Percentiles rank a stretch among this genome's conserved stretches.
phyloP scores from a whole-genome alignment of 2,329 filamentous ascomycete genomes.

The Paramyrothecium sp. region DNA sequence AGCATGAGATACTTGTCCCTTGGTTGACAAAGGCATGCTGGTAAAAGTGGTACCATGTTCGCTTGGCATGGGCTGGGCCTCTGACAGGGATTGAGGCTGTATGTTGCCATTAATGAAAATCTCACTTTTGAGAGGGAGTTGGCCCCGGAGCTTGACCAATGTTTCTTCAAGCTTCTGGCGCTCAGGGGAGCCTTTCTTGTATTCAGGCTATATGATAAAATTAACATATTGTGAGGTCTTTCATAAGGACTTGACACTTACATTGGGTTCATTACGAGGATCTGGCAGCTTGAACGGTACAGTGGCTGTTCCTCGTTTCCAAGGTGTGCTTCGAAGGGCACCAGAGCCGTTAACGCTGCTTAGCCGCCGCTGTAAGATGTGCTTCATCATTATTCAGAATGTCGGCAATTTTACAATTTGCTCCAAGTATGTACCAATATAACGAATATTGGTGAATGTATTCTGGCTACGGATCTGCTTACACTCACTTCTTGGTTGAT shows the following conservation, averaged over 20 bases:
- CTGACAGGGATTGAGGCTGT: conserved; percentile 20
- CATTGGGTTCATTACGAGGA: conserved; percentile 19
- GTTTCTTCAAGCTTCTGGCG: conserved; percentile 25
- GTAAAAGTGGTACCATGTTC: conserved; percentile 32
- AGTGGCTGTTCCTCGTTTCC: conserved; percentile 19
- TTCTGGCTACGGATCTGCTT: too few relatives aligned
- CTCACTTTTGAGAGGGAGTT: conserved; percentile 28
- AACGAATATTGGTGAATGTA: too few relatives aligned
- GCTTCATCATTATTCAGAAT: too few relatives aligned
- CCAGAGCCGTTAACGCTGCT: too few relatives aligned
- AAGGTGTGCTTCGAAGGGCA: too few relatives aligned
- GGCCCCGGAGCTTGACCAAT: conserved; percentile 23
- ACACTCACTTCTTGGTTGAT: too few relatives aligned
- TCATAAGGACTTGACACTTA: too few relatives aligned
- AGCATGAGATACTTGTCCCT: conserved; percentile 61
- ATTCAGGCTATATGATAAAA: conserved; percentile 27
- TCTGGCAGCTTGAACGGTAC: conserved; percentile 28
- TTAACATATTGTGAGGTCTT: too few relatives aligned
- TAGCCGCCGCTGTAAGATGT: too few relatives aligned
- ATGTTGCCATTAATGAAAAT: conserved; percentile 27
- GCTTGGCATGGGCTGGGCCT: conserved; percentile 30
- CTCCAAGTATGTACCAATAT: too few relatives aligned
- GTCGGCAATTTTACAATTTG: too few relatives aligned
- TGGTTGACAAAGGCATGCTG: conserved; percentile 28
- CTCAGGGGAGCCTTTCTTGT: conserved; percentile 26